phyloP scores from a whole-genome alignment of 108 stramenopile species.

The Tribonema minus region DNA sequence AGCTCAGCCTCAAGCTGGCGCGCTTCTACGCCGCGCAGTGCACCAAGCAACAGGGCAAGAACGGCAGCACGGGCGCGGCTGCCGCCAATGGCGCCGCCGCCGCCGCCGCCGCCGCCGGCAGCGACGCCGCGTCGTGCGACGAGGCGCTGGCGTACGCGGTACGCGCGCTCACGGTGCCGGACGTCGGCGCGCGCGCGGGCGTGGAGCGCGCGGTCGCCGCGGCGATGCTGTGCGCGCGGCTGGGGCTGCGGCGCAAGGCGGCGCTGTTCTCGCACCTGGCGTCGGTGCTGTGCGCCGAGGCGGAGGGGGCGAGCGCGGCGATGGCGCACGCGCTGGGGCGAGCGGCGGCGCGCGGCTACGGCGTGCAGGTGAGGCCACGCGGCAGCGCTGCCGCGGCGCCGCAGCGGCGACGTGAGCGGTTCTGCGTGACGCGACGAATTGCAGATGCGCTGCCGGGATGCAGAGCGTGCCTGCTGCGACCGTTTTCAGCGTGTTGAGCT shows the following conservation, averaged over 20 bases:
- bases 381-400: not conserved
- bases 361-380: not conserved
- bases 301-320: slow-evolving; percentile 10
- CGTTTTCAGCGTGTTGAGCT: too few relatives aligned
- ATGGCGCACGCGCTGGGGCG: slow-evolving; percentile 33
- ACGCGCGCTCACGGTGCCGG: slow-evolving; percentile 11
- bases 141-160: slow-evolving; percentile 5
- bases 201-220: slow-evolving; percentile 32
- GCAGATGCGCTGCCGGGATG: not conserved
- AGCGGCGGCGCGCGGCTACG: slow-evolving; percentile 32
- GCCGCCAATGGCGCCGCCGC: not conserved
- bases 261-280: slow-evolving; percentile 39
- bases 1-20: slow-evolving; percentile 27
- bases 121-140: not conserved
- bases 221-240: slow-evolving; percentile 25
- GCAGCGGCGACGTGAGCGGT: not conserved
- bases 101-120: not conserved
- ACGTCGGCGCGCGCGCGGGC: slow-evolving; percentile 12
- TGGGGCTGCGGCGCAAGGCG: slow-evolving; percentile 42
- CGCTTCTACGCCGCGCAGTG: slow-evolving; percentile 1
- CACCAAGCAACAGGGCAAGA: not conserved
- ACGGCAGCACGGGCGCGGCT: not conserved
- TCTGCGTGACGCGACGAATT: not conserved
- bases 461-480: not conserved
- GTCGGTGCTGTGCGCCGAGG: slow-evolving; percentile 30